A percentile compares a stretch with the other conserved stretches of the same genome.
phyloP scores from a whole-genome alignment of 2,329 filamentous ascomycete genomes.

The Calonectria ilicicola region DNA sequence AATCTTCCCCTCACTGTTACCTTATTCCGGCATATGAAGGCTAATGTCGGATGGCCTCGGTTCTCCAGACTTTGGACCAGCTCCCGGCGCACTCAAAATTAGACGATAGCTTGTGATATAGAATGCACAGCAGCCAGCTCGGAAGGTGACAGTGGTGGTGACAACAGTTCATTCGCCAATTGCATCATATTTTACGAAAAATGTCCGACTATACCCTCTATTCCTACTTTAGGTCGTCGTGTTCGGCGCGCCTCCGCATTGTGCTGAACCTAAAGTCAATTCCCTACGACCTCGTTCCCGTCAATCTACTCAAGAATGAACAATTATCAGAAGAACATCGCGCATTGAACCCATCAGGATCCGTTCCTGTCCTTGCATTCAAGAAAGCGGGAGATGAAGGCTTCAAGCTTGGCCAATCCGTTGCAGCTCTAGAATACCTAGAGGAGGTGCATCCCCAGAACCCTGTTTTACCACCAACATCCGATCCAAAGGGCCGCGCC shows the following conservation, averaged over 20 bases:
- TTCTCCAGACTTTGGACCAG: not conserved
- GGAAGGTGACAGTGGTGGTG: not conserved
- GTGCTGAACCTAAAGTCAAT: constrained; percentile 68
- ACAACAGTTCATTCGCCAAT: not conserved
- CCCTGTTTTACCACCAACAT: constrained; percentile 62
- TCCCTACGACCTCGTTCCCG: constrained; percentile 56
- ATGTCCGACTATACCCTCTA: constrained; percentile 59
- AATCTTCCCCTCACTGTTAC: not conserved
- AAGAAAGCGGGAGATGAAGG: constrained; percentile 39
- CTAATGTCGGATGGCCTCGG: constrained; percentile 9
- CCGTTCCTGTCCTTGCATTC: constrained; percentile 66
- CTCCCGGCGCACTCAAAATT: not conserved
- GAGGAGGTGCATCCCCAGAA: constrained; percentile 63
- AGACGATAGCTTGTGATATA: not conserved
- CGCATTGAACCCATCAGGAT: constrained; percentile 63
- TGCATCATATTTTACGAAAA: not conserved
- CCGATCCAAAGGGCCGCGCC: constrained; percentile 57
- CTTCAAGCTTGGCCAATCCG: constrained; percentile 65
- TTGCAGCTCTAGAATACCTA: constrained; percentile 72
- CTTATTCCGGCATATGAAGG: not conserved
- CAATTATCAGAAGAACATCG: constrained; percentile 60
- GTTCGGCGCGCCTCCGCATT: constrained; percentile 71
- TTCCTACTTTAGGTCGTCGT: constrained; percentile 73
- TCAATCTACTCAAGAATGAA: constrained; percentile 68
- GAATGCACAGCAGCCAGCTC: not conserved